These are phyloP conservation scores for Ceratobasidium sp. DNA, from an alignment of 1,284 basidiomycete species.

Conservation along the genomic window DNA sequence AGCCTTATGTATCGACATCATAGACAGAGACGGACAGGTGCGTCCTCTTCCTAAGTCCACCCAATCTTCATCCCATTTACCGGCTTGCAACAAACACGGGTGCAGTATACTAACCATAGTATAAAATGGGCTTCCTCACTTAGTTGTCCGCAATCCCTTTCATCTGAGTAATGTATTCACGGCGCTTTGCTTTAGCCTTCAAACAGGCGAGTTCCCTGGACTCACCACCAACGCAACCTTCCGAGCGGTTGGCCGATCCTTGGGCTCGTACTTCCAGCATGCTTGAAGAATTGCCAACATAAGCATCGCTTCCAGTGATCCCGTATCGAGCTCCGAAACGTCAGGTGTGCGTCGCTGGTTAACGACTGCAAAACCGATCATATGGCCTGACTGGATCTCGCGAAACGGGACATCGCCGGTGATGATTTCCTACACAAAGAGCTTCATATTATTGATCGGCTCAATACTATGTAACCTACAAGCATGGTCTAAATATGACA, in stretches of 20 bases:
- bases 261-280: slow-evolving; percentile 1
- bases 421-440: not conserved
- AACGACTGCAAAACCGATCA: not conserved
- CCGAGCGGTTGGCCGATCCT: not conserved
- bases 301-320: not conserved
- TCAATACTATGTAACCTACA: not conserved
- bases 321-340: not conserved
- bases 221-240: not conserved
- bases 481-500: not conserved
- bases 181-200: too few relatives aligned
- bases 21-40: too few relatives aligned
- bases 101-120: too few relatives aligned
- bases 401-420: not conserved
- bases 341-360: not conserved
- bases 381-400: not conserved
- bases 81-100: too few relatives aligned
- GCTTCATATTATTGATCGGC: not conserved
- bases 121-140: too few relatives aligned
- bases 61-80: too few relatives aligned
- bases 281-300: not conserved
- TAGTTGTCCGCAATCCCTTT: too few relatives aligned
- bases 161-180: too few relatives aligned
- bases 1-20: too few relatives aligned
- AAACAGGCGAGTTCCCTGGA: not conserved
- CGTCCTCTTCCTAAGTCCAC: too few relatives aligned